A percentile compares a stretch with the other conserved stretches of the same genome.
Conservation (phyloP, 164 flowering plant genomes). For the Liriodendron chinense region DNA sequence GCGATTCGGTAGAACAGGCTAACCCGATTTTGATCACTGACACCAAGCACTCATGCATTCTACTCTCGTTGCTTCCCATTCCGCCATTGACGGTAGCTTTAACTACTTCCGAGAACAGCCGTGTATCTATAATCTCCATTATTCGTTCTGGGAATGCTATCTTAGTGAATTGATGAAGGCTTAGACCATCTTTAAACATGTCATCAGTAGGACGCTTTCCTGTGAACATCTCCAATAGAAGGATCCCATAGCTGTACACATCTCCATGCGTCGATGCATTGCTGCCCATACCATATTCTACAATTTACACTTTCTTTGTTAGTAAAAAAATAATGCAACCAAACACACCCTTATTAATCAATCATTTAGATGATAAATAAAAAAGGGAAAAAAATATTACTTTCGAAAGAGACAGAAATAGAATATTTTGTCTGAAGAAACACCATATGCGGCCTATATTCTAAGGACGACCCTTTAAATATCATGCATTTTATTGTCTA, state of each 20-base stretch:
- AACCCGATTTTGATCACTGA: constrained; percentile 1
- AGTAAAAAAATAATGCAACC: no score
- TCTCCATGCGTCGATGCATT: constrained; percentile 14
- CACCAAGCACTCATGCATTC: neutral
- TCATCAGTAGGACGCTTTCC: constrained; percentile 18
- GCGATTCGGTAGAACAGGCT: constrained; percentile 1
- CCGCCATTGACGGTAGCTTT: neutral
- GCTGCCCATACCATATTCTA: constrained; percentile 16
- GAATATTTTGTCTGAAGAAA: no score
- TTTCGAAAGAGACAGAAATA: no score
- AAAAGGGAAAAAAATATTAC: no score
- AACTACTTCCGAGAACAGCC: constrained; percentile 8
- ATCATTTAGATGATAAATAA: no score
- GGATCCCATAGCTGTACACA: constrained; percentile 16
- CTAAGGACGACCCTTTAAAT: no score
- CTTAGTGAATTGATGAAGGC: constrained; percentile 15
- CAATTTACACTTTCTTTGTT: neutral
- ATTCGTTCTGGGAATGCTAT: constrained; percentile 26
- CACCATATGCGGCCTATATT: no score
- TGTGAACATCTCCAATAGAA: constrained; percentile 16
- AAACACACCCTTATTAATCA: no score
- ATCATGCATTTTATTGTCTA: no score
- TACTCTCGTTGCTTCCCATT: neutral
- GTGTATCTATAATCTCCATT: constrained; percentile 28
- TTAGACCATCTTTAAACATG: constrained; percentile 25